A percentile compares a stretch with the other conserved stretches of the same genome.
phyloP scores from a whole-genome alignment of 129 eudicot species.

The Lactuca saligna region DNA sequence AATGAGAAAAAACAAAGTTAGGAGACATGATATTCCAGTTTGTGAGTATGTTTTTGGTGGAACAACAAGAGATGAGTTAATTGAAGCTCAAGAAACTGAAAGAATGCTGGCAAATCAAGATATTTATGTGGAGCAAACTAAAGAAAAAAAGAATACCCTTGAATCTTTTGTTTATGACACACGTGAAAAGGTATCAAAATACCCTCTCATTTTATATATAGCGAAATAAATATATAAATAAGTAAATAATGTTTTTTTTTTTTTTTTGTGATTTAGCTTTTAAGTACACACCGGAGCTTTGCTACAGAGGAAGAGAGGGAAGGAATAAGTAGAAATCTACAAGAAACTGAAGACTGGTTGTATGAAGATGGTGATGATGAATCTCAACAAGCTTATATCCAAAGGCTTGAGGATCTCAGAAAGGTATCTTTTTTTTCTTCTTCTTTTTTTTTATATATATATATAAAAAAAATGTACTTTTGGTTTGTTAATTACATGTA shows the following conservation, averaged over 20 bases:
- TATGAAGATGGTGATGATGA: slow-evolving; percentile 99
- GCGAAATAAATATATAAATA: too few relatives aligned
- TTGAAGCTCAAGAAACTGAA: slow-evolving; percentile 69
- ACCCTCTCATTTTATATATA: not conserved
- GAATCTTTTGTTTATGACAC: slow-evolving; percentile 95
- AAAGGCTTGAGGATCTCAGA: slow-evolving; percentile 64
- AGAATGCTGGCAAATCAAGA: slow-evolving; percentile 68
- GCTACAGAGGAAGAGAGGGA: slow-evolving; percentile 79
- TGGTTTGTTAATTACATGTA: not conserved
- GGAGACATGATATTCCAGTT: slow-evolving; percentile 52
- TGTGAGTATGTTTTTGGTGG: slow-evolving; percentile 51
- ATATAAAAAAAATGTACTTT: too few relatives aligned
- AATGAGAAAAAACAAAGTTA: slow-evolving; percentile 36
- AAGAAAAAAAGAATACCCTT: slow-evolving; percentile 83
- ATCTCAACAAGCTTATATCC: slow-evolving; percentile 65
- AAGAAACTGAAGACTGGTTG: slow-evolving; percentile 93
- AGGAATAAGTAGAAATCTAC: slow-evolving; percentile 59
- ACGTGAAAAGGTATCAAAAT: slow-evolving; percentile 66
- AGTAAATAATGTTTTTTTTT: too few relatives aligned
- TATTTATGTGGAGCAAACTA: slow-evolving; percentile 74
- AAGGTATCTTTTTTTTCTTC: slow-evolving; percentile 40
- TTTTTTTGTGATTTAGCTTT: slow-evolving; percentile 50
- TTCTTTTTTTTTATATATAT: too few relatives aligned
- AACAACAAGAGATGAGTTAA: slow-evolving; percentile 48
- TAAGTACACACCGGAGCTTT: slow-evolving; percentile 67